These are phyloP conservation scores for Chimonanthus praecox DNA, from an alignment of 164 flowering plant genomes.

Conservation along the genomic window DNA sequence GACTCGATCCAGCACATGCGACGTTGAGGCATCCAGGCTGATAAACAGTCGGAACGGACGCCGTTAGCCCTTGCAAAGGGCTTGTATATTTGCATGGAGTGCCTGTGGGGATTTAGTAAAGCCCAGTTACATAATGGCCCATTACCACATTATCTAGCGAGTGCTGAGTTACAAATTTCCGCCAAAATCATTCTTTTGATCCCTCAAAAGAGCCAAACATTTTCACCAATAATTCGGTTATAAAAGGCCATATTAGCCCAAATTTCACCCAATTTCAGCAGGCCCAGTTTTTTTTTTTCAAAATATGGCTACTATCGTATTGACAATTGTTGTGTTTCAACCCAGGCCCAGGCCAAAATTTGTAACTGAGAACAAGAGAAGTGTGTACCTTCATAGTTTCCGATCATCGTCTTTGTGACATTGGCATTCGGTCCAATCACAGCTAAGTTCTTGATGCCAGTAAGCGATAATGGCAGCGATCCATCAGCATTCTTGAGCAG, in stretches of 20 bases:
- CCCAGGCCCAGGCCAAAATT: no score
- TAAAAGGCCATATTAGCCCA: no score
- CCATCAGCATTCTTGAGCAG: slow-evolving; percentile 10
- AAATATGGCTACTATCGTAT: no score
- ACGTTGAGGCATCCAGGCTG: slow-evolving; percentile 9
- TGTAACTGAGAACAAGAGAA: background rate
- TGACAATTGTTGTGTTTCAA: no score
- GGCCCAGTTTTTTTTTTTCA: no score
- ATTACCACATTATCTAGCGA: no score
- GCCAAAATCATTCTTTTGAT: no score
- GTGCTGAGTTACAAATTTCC: background rate
- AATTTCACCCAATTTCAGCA: no score
- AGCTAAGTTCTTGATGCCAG: background rate
- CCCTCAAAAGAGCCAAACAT: no score
- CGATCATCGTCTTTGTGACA: slow-evolving; percentile 7
- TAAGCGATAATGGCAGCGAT: background rate
- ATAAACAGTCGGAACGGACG: background rate
- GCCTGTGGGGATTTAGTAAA: slow-evolving; percentile 7
- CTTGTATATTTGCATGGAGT: slow-evolving; percentile 11
- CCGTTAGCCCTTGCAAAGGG: slow-evolving; percentile 13
- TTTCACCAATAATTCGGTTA: no score
- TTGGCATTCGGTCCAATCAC: slow-evolving; percentile 7
- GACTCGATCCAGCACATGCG: background rate
- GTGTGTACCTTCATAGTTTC: slow-evolving; percentile 10
- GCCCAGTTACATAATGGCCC: background rate